Base-by-base conservation (phyloP, 768 basidiomycete genomes). In the Heimioporus sp. region DNA sequence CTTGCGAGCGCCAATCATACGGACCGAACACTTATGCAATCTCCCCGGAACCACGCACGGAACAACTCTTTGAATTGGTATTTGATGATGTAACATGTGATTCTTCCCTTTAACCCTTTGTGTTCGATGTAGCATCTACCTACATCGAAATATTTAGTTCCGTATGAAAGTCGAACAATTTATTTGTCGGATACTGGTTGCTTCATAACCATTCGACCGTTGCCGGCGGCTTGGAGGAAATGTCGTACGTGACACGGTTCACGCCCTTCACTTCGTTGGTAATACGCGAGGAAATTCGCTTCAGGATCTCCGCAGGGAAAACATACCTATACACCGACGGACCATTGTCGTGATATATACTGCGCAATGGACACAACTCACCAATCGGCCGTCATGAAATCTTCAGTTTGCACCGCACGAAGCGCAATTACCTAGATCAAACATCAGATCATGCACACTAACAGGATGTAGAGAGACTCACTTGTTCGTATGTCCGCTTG, bases 321-420 rank as follows among this genome's bases (percentile, higher is more conserved):
- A 90, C 85, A 73, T 90, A 98, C 90, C 90, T 92, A 57, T 17
- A 12, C n/a, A 34, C 15, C 12, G 21, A 43, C 11, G 35, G 16
- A 46, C 20, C 35, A 13, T 37, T 15, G 39, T 17, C 37, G 50
- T 19, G 19, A 44, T 47, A 49, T 17, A 2, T 7, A 10, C 17
- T 11, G 8, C 6, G 21, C 21, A 19, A 40, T 28, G 15, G 10
- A 20, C 20, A 20, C 11, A 44, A 63, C 81, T 39, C 65, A 93
- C 96, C 96, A 98, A 68, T 98, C 96, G 34, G 97, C 97, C 13
- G 97, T 99, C 97, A 99, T 99, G 67, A 99, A 99, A 70, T 99
- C 97, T 67, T 98, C 96, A n/a, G 94, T 86, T 66, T 91, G 87
- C 10, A 98, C 96, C 3, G 97, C 97, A 46, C 97, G 83, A 48